Evolutionary conservation across 2,329 filamentous ascomycete species (phyloP).

Genomic region (Emmonsiellopsis sp.): DNA sequence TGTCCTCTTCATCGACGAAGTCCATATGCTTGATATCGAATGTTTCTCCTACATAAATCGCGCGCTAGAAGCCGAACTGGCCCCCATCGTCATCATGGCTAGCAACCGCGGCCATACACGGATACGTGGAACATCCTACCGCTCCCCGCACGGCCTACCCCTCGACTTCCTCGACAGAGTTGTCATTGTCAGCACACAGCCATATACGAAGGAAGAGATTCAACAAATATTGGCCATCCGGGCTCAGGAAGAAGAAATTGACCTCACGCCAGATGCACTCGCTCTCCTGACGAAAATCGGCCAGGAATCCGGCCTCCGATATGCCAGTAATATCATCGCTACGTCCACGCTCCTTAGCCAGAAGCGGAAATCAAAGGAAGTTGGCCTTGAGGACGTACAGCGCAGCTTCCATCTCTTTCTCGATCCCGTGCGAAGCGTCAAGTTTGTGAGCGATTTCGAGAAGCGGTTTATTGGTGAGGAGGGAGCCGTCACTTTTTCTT

Average conservation of each 20-base stretch:
- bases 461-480: constrained; percentile 85
- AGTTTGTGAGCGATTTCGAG: constrained; percentile 84
- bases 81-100: constrained; percentile 98
- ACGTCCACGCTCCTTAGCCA: constrained; percentile 80
- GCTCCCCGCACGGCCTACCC: constrained; percentile 84
- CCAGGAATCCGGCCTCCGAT: constrained; percentile 80
- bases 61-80: constrained; percentile 85
- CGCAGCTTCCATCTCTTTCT: constrained; percentile 91
- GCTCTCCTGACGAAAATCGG: constrained; percentile 93
- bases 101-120: constrained; percentile 88
- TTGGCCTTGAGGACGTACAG: constrained; percentile 80
- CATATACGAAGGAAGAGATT: constrained; percentile 76
- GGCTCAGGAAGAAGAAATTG: constrained; percentile 91
- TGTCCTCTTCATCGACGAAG: constrained; percentile 96
- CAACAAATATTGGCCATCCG: constrained; percentile 86
- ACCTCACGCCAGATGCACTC: constrained; percentile 79
- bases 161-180: constrained; percentile 94
- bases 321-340: constrained; percentile 96
- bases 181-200: constrained; percentile 88
- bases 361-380: constrained; percentile 77
- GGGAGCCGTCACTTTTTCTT: constrained; percentile 64
- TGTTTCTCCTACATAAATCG: constrained; percentile 99
- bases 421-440: constrained; percentile 76
- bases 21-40: constrained; percentile 99
- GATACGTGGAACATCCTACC: constrained; percentile 89